Conservation (phyloP, 306 rosid species). For the Prunus padus region DNA sequence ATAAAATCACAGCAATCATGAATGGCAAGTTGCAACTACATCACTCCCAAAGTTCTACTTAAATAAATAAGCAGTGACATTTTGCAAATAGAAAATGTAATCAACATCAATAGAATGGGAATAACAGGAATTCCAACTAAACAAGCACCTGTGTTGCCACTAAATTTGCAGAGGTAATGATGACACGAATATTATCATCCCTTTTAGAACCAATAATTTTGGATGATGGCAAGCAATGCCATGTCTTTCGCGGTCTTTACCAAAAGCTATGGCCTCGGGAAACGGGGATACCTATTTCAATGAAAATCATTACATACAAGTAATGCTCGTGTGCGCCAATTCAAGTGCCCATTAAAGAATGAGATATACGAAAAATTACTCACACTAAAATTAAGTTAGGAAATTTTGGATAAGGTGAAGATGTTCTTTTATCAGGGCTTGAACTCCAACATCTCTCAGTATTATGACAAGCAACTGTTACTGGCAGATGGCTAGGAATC, state of each 20-base stretch:
- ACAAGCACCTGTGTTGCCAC: constrained; percentile 71
- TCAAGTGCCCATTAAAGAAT: constrained; percentile 9
- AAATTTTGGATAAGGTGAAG: constrained; percentile 55
- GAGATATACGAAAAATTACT: constrained; percentile 24
- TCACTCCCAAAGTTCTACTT: not conserved
- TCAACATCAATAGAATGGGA: constrained; percentile 1
- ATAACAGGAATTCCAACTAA: constrained; percentile 24
- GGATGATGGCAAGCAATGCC: constrained; percentile 94
- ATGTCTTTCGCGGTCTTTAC: constrained; percentile 54
- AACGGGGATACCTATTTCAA: constrained; percentile 62
- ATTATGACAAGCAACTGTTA: constrained; percentile 72
- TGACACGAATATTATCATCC: constrained; percentile 59
- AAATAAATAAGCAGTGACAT: not conserved
- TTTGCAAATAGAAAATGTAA: not conserved
- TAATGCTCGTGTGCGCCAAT: not conserved
- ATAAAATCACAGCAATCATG: not conserved
- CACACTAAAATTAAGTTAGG: constrained; percentile 67
- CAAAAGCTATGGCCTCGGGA: constrained; percentile 74
- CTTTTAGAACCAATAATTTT: constrained; percentile 67
- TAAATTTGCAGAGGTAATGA: constrained; percentile 82
- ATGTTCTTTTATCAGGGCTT: constrained; percentile 52
- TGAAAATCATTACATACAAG: not conserved
- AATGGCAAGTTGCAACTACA: not conserved
- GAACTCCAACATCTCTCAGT: constrained; percentile 75
- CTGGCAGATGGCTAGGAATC: constrained; percentile 64